Evolutionary conservation across 495 filamentous ascomycete genomes (phyloP), one percentile per base, ranked within the genome.

Genomic region (Chaetomium fimeti): DNA sequence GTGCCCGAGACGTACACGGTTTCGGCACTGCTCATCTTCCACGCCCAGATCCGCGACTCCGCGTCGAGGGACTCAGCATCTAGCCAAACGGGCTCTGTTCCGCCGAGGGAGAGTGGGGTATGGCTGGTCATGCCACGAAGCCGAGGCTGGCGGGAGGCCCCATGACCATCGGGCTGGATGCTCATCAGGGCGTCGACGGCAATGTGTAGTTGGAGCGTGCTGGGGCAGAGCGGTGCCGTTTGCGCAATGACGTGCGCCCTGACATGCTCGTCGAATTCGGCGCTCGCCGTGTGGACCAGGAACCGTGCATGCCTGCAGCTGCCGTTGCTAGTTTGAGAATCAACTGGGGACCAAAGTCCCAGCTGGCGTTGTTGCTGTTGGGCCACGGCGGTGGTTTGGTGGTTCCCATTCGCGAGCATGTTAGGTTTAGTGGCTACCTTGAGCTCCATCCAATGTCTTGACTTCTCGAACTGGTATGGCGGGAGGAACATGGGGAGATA

Each of bases 191-290:
- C 77, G 32, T 84, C 81, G n/a, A 84, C 74, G 0, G 74, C 76
- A 28, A 82, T 80, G 43, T 81, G 77, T 2, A 84, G 60, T 60
- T 81, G 66, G 0, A 84, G 32, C 2, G 80, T 82, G 8, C 75
- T 76, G 0, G 84, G 83, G 38, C 80, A 83, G 9, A 84, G 76
- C 1, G 81, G 76, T 0, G 80, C 82, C 1, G 78, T 80, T 18
- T 76, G 64, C 0, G 76, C 81, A 25, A 83, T 80, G 3, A 78
- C 48, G 65, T 85, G 81, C 7, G 76, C 78, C 0, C 69, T 71
- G 2, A 83, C 64, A 24, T 78, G 69, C 13, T 68, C 66, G 13
- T 75, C 27, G 61, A 81, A 85, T 27, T 71, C 69, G 0, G 76
- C 64, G 32, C 71, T 73, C 56, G 59, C 62, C 0, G 81, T 84